Evolutionary conservation across 2,329 filamentous ascomycete genomes (phyloP).

Genomic region (Cytospora piceicola): DNA sequence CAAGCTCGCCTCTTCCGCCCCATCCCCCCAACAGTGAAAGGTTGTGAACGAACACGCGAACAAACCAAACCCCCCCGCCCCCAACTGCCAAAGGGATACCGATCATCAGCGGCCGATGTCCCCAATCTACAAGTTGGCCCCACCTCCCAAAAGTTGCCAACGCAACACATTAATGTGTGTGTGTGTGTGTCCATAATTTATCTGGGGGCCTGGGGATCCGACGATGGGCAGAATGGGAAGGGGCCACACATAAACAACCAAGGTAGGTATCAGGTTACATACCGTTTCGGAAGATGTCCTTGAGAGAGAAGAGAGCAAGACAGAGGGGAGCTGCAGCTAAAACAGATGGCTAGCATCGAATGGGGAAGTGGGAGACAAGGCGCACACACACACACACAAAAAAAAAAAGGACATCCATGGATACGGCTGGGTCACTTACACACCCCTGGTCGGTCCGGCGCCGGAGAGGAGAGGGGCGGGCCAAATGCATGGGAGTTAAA

Average conservation of each 20-base stretch:
- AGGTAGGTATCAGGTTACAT: too few relatives aligned
- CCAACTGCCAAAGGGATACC: not conserved
- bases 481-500: not conserved
- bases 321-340: too few relatives aligned
- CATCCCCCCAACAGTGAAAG: too few relatives aligned
- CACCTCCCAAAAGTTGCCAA: not conserved
- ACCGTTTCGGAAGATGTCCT: constrained; percentile 23
- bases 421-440: not conserved
- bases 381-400: too few relatives aligned
- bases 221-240: too few relatives aligned
- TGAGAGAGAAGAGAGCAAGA: not conserved
- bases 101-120: not conserved
- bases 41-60: too few relatives aligned
- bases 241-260: too few relatives aligned
- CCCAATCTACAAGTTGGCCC: not conserved
- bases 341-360: too few relatives aligned
- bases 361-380: too few relatives aligned
- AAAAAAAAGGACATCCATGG: not conserved
- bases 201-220: constrained; percentile 8
- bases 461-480: not conserved
- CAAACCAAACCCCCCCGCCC: too few relatives aligned
- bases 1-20: not conserved
- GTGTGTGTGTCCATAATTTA: constrained; percentile 9
- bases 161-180: too few relatives aligned
- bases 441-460: constrained; percentile 16